These are phyloP conservation scores for Sequoia sempervirens DNA, from an alignment of 75 land plant species.

Conservation along the genomic window DNA sequence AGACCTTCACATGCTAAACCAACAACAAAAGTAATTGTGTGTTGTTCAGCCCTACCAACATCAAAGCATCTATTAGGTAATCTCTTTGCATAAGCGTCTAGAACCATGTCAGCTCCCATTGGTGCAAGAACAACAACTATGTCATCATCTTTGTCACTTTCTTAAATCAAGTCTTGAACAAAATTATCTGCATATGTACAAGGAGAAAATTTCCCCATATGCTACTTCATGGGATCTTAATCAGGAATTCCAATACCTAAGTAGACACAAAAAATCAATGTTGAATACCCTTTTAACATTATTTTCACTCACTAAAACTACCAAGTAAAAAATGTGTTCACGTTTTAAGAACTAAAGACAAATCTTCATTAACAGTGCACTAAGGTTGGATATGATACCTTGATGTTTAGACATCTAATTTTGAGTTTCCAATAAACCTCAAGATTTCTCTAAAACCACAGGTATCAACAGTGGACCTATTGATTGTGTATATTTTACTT, in stretches of 20 bases:
- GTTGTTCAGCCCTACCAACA: constrained; percentile 85
- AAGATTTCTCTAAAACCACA: constrained; percentile 52
- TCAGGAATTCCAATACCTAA: too few species aligned
- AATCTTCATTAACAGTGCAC: not conserved
- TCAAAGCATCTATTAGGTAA: constrained; percentile 75
- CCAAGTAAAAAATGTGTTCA: not conserved
- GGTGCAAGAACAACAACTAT: too few species aligned
- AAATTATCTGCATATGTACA: too few species aligned
- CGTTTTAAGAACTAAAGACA: not conserved
- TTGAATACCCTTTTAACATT: not conserved
- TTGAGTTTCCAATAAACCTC: constrained; percentile 8
- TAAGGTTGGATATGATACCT: not conserved
- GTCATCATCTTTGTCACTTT: too few species aligned
- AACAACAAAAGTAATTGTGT: too few species aligned
- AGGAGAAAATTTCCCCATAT: too few species aligned
- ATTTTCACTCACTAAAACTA: not conserved
- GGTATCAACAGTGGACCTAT: constrained; percentile 74
- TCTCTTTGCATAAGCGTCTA: constrained; percentile 40
- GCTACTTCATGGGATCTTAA: too few species aligned
- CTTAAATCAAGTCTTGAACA: too few species aligned
- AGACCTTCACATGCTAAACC: too few species aligned
- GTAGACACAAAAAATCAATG: too few species aligned
- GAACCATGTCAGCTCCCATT: constrained; percentile 54
- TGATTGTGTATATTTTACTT: too few species aligned
- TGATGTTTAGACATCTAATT: not conserved